Base-by-base conservation (phyloP, 441 rosid genomes). In the Croton laevigatus region DNA sequence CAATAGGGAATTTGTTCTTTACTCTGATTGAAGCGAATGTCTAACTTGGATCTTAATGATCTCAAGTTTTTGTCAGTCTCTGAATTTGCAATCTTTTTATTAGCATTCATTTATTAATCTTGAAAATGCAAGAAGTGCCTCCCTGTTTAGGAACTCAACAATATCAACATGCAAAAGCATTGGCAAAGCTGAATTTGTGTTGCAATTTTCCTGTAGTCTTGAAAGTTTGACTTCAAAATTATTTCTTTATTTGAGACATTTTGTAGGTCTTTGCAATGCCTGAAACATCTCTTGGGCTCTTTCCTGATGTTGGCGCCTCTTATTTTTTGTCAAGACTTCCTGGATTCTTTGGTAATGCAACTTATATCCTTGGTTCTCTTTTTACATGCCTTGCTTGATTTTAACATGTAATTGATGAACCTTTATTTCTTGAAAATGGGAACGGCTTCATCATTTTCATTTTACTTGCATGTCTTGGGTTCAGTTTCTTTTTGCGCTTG, bases 251-350 rank as follows among this genome's bases (percentile, higher is more conserved):
- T 16, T 58, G 61, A 40, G 57, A 14, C 34, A 8, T 52, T 70
- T 48, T 77, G 74, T 75, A 93, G 97, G 74, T 91, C 55, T 94
- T 94, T 84, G 93, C 97, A 54, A 91, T 91, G 97, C 97, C 97
- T 62, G 97, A 94, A 82, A 85, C 97, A 36, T 87, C 85, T 51
- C 73, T 89, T 22, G 95, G 97, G 19, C 89, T 88, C 79, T 91
- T 91, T 77, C 98, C 93, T 38, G 98, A 91, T 81, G 74, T 94
- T 34, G 97, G 94, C 38, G 94, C 94, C 61, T 90, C 98, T 10
- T 91, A 83, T 70, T 89, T 84, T 88, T 85, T 94, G 85, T 86
- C 98, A 70, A 91, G 97, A 76, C 97, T 94, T 69, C 95, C 97
- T 27, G 93, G 97, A 34, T 94, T 89, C 81, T 89, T 90, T 68